Base-by-base conservation (phyloP, 441 rosid species). In the Breynia disticha region DNA sequence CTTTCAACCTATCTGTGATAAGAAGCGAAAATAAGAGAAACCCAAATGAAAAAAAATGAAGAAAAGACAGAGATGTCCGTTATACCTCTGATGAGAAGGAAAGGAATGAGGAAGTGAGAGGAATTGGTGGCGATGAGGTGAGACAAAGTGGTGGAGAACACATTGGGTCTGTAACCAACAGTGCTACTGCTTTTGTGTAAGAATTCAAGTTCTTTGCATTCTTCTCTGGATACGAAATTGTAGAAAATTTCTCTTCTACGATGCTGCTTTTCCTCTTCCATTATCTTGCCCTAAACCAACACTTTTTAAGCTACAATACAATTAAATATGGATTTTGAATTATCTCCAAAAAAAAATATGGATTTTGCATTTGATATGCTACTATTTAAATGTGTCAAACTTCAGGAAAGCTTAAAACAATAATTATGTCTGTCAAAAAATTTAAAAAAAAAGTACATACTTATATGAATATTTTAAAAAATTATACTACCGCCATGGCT, bases 121-220 rank as follows among this genome's bases (percentile, higher is more conserved):
- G 76, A 91, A 63, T 76, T 69, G 42, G 94, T 91, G 62, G 96
- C 93, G 21, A 82, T 49, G 61, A 87, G 96, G 66, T 91, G 98
- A 62, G 90, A 85, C n/a, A 85, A 90, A 41, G 96, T 82, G 16
- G 98, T 83, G 56, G 98, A 90, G 76, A 87, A 85, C 38, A 90
- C 90, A 59, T 79, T 70, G 1, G 93, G 87, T 63, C 98, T 75
- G 75, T 87, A 90, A 4, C 98, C 98, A 7, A 90, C 72, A 0
- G 83, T 76, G 61, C 85, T 63, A 67, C 79, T 65, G 71, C 96
- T 82, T 79, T 78, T 85, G 81, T 85, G 98, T 28, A 90, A 79
- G 73, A 83, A 83, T 64, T 83, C 84, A 12, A 87, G 66, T 62
- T 87, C 96, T 84, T 82, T 41, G 44, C 44, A 41, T 15, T 41